Conservation (phyloP, 768 basidiomycete genomes). For the Amanita rubescens region DNA sequence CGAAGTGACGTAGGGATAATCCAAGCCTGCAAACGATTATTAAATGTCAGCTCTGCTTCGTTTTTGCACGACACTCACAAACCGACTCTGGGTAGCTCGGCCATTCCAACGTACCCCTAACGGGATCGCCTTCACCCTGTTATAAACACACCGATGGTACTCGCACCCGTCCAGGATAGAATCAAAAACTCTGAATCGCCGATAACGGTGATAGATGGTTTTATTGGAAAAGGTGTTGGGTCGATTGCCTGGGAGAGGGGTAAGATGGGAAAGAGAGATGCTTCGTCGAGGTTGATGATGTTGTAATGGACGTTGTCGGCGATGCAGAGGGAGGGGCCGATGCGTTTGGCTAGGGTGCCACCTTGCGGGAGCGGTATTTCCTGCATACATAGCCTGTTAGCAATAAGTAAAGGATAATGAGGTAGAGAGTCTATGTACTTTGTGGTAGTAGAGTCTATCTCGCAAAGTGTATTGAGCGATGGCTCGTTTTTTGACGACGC, state of each 20-base stretch:
- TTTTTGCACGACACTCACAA: slow-evolving; percentile 45
- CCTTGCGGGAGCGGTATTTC: slow-evolving; percentile 65
- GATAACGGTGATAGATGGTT: slow-evolving; percentile 72
- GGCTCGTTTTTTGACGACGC: slow-evolving; percentile 57
- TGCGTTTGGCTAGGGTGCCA: slow-evolving; percentile 51
- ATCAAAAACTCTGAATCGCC: slow-evolving; percentile 78
- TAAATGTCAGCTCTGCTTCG: neutral
- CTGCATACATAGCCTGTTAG: no score
- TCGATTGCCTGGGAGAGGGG: slow-evolving; percentile 69
- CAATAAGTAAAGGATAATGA: no score
- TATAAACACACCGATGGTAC: slow-evolving; percentile 82
- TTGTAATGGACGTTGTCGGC: slow-evolving; percentile 71
- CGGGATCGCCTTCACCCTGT: slow-evolving; percentile 80
- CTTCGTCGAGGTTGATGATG: slow-evolving; percentile 69
- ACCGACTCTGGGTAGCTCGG: slow-evolving; percentile 66
- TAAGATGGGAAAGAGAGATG: slow-evolving; percentile 63
- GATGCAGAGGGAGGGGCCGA: slow-evolving; percentile 59
- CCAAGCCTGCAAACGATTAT: slow-evolving; percentile 46
- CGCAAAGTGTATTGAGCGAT: slow-evolving; percentile 61
- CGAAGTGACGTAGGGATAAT: slow-evolving; percentile 75
- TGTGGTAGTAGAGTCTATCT: slow-evolving; percentile 54
- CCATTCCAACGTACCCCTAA: slow-evolving; percentile 87
- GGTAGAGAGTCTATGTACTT: no score
- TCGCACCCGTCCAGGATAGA: slow-evolving; percentile 74
- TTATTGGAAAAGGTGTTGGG: slow-evolving; percentile 31